Conservation (phyloP, 306 rosid species). For the Cicer arietinum region DNA sequence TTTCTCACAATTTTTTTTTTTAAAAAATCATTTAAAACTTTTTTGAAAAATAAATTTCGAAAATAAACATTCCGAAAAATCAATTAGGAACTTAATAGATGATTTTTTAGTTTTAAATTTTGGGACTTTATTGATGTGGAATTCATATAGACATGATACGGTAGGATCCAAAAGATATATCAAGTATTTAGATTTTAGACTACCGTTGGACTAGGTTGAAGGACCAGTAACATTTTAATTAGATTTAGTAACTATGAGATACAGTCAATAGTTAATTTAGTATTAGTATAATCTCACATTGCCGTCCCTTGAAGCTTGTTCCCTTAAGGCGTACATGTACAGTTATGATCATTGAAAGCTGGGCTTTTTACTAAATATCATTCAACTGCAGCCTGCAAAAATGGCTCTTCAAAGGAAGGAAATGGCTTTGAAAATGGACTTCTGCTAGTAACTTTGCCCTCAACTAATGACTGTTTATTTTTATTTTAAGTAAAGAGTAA, state of each 20-base stretch:
- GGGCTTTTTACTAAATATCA: neutral
- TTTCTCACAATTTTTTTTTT: too few species aligned
- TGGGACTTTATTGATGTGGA: too few species aligned
- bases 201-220: slow-evolving; percentile 24
- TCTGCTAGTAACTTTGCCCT: neutral
- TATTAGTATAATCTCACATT: neutral
- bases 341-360: neutral
- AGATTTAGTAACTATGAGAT: neutral
- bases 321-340: too few species aligned
- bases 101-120: too few species aligned
- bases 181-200: neutral
- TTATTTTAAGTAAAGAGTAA: too few species aligned
- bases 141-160: too few species aligned
- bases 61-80: too few species aligned
- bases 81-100: too few species aligned
- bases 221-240: slow-evolving; percentile 9
- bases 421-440: slow-evolving; percentile 19
- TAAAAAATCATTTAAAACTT: too few species aligned
- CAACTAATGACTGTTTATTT: too few species aligned
- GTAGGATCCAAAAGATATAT: too few species aligned
- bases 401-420: slow-evolving; percentile 26
- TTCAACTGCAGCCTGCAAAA: slow-evolving; percentile 14
- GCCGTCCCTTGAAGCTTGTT: slow-evolving; percentile 4
- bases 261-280: neutral
- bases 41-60: too few species aligned